Conservation (phyloP, 2,329 filamentous ascomycete genomes). For the Apiospora phragmitis region DNA sequence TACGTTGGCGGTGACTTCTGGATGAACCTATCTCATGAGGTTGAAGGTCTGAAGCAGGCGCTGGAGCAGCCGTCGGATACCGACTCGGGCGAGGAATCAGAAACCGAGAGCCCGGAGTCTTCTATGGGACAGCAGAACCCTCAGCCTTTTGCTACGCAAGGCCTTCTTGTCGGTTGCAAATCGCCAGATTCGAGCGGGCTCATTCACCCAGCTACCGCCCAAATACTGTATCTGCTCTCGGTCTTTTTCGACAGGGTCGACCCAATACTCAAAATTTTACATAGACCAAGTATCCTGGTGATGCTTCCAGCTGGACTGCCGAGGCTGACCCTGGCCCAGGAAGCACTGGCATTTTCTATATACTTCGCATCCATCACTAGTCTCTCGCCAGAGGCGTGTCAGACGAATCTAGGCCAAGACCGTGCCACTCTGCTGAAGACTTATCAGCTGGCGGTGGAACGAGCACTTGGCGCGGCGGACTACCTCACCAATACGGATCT, state of each 20-base stretch:
- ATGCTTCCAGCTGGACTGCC: conserved; percentile 16
- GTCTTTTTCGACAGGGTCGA: conserved; percentile 43
- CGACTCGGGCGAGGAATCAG: conserved; percentile 35
- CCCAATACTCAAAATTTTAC: conserved; percentile 44
- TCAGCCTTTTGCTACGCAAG: conserved; percentile 14
- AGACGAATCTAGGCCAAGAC: conserved; percentile 34
- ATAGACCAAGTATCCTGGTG: conserved; percentile 39
- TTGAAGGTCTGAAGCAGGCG: conserved; percentile 45
- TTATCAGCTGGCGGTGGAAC: conserved; percentile 38
- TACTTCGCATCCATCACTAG: conserved; percentile 43
- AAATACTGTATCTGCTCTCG: conserved; percentile 37
- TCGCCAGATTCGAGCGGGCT: conserved; percentile 15
- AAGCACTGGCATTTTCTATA: conserved; percentile 43
- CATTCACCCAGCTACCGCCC: conserved; percentile 38
- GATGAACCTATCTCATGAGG: conserved; percentile 43
- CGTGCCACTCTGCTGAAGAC: conserved; percentile 31
- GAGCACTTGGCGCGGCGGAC: conserved; percentile 41
- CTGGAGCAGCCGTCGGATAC: conserved; percentile 44
- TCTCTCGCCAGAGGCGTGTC: conserved; percentile 32
- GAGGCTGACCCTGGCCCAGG: conserved; percentile 25
- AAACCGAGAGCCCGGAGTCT: conserved; percentile 35
- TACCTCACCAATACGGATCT: conserved; percentile 43
- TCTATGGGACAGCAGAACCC: conserved; percentile 15
- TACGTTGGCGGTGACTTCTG: conserved; percentile 47
- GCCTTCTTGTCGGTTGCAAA: conserved; percentile 20